Percentiles rank a stretch among this genome's conserved stretches.
Conservation (phyloP, 1,139 yeast species). For the Debaryomyces nepalensis region DNA sequence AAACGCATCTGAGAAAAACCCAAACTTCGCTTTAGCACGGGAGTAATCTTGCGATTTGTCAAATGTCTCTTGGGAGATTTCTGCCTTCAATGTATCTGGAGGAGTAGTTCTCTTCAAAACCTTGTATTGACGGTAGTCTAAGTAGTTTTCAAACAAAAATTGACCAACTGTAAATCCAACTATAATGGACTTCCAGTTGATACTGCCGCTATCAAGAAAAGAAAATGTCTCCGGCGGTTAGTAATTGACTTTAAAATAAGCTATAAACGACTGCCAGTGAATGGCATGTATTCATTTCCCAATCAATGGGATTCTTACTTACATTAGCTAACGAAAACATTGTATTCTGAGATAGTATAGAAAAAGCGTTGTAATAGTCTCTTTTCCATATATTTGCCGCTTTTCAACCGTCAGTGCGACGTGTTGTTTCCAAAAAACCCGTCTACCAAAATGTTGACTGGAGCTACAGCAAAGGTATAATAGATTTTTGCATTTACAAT, state of each 20-base stretch:
- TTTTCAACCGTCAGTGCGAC: slow-evolving; percentile 7
- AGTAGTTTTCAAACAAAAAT: slow-evolving; percentile 72
- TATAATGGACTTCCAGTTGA: slow-evolving; percentile 79
- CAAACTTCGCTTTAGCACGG: slow-evolving; percentile 77
- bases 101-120: slow-evolving; percentile 58
- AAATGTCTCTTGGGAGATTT: slow-evolving; percentile 73
- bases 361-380: background rate
- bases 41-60: slow-evolving; percentile 80
- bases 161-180: slow-evolving; percentile 78
- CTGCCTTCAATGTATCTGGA: slow-evolving; percentile 68
- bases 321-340: slow-evolving; percentile 29
- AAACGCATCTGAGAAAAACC: slow-evolving; percentile 58
- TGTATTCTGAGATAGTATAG: background rate
- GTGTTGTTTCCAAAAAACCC: slow-evolving; percentile 10
- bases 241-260: slow-evolving; percentile 1
- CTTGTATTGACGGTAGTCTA: slow-evolving; percentile 76
- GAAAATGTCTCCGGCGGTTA: slow-evolving; percentile 28
- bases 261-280: background rate
- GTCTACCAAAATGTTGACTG: background rate
- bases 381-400: slow-evolving; percentile 8
- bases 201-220: slow-evolving; percentile 50
- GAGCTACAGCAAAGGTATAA: slow-evolving; percentile 2
- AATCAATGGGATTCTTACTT: slow-evolving; percentile 16
- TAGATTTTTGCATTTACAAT: slow-evolving; percentile 12
- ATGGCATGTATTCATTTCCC: background rate